Evolutionary conservation across 164 flowering plant species (phyloP).

Genomic region (Annona squamosa): DNA sequence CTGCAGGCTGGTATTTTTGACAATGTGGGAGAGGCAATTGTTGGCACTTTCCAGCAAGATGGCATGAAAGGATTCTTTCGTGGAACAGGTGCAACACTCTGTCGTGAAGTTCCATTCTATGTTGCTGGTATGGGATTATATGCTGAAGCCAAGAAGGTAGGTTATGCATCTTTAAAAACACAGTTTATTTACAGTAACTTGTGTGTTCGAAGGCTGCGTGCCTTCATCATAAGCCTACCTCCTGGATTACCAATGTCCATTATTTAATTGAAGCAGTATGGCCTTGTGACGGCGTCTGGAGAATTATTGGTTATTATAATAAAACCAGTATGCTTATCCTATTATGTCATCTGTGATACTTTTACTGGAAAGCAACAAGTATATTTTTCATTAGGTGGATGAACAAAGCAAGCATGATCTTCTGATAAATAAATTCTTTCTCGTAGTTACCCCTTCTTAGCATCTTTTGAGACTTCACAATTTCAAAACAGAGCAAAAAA

Average conservation of each 20-base stretch:
- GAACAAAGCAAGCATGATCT: background rate
- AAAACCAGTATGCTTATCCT: background rate
- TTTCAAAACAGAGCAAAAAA: too few relatives aligned
- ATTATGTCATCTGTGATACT: background rate
- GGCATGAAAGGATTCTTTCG: conserved; percentile 94
- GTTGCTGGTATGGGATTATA: conserved; percentile 98
- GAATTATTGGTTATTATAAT: background rate
- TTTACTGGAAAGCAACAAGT: background rate
- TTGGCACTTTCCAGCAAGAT: conserved; percentile 86
- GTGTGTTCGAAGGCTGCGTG: background rate
- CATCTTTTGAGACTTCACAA: too few relatives aligned
- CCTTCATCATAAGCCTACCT: background rate
- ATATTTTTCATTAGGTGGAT: background rate
- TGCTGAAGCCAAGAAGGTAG: conserved; percentile 95
- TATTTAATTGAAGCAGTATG: background rate
- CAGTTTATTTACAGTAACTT: background rate
- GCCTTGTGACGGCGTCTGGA: background rate
- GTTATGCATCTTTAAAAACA: background rate
- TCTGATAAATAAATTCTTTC: background rate
- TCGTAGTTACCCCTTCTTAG: too few relatives aligned
- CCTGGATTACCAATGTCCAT: background rate
- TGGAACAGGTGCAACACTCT: conserved; percentile 96
- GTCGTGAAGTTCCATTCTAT: conserved; percentile 95
- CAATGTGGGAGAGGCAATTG: conserved; percentile 92
- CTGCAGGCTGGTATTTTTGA: conserved; percentile 90